phyloP scores from a whole-genome alignment of 192 early-diverging fungal genomes.

The Lobosporangium transversale region DNA sequence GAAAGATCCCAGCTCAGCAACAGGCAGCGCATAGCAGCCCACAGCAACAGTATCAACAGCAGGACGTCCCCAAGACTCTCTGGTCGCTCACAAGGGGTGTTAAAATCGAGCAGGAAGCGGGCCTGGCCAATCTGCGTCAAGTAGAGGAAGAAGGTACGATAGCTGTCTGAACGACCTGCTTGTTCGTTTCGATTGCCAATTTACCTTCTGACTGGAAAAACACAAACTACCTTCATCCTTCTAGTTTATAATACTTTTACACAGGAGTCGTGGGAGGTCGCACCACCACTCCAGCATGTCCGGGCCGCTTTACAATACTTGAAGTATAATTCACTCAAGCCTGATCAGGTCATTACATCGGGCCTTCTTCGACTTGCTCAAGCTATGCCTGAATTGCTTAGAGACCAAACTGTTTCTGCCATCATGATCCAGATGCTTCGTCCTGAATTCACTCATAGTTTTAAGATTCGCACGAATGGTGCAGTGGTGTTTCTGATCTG shows the following conservation, averaged over 20 bases:
- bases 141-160: conserved; percentile 44
- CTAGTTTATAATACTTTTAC: conserved; percentile 36
- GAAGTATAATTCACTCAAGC: conserved; percentile 42
- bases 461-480: conserved; percentile 48
- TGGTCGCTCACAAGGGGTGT: conserved; percentile 28
- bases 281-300: conserved; percentile 44
- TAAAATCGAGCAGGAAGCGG: conserved; percentile 28
- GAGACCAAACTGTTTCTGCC: conserved; percentile 18
- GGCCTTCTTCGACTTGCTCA: conserved; percentile 39
- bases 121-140: conserved; percentile 28
- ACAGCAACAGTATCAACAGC: conserved; percentile 7
- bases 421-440: conserved; percentile 48
- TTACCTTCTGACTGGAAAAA: background rate
- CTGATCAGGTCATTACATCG: conserved; percentile 35
- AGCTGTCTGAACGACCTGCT: background rate
- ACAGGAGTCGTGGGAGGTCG: conserved; percentile 23
- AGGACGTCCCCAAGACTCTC: conserved; percentile 7
- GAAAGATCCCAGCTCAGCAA: conserved; percentile 32
- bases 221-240: no score
- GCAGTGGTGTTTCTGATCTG: conserved; percentile 39
- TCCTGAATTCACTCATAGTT: conserved; percentile 46
- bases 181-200: background rate
- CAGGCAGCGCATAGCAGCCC: background rate
- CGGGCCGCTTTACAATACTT: conserved; percentile 32
- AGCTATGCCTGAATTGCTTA: conserved; percentile 34